phyloP scores from a whole-genome alignment of 129 eudicot species.

The carrot (Daucus carota) region DNA sequence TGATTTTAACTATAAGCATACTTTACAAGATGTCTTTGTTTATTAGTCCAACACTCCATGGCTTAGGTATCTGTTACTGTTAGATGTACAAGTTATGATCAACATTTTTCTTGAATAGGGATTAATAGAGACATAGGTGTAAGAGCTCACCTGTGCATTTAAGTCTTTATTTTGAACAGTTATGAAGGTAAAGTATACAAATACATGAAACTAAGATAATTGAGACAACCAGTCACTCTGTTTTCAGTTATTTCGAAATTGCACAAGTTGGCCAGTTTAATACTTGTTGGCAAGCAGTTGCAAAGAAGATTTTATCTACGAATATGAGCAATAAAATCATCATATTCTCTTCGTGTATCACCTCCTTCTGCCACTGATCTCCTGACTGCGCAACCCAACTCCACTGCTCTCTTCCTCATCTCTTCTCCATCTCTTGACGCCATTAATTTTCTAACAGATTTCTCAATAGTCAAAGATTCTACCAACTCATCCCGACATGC shows the following conservation, averaged over 20 bases:
- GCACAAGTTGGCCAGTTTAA: neutral
- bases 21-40: too few species aligned
- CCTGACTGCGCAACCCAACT: slow-evolving; percentile 21
- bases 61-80: too few species aligned
- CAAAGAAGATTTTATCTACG: neutral
- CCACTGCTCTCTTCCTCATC: slow-evolving; percentile 31
- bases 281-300: neutral
- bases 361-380: slow-evolving; percentile 34
- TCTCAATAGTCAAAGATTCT: slow-evolving; percentile 5
- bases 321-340: slow-evolving; percentile 29
- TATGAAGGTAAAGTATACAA: too few species aligned
- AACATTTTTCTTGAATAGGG: too few species aligned
- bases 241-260: neutral
- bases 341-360: slow-evolving; percentile 21
- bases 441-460: slow-evolving; percentile 18
- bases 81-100: too few species aligned
- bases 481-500: slow-evolving; percentile 10
- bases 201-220: neutral
- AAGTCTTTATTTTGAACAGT: too few species aligned
- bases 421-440: slow-evolving; percentile 32
- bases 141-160: too few species aligned
- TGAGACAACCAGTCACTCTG: neutral
- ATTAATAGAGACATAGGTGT: too few species aligned
- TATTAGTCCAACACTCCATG: too few species aligned
- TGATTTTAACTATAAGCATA: too few species aligned